phyloP scores from a whole-genome alignment of 2,329 filamentous ascomycete species.

The Pestalotiopsis sp. region DNA sequence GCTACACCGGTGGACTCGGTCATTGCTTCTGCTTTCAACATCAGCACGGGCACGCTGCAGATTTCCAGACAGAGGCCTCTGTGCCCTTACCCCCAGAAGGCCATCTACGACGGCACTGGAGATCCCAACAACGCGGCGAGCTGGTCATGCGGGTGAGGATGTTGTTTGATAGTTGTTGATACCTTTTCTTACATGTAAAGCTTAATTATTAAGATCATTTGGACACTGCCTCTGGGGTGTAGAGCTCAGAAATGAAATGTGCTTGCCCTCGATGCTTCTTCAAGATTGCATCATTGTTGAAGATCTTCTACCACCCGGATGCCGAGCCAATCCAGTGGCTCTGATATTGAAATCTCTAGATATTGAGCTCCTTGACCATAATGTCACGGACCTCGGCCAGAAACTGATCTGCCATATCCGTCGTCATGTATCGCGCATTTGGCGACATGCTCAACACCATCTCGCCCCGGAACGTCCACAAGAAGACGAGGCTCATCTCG shows the following conservation, averaged over 20 bases:
- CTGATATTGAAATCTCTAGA: too few species aligned
- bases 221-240: too few species aligned
- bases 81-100: slow-evolving; percentile 10
- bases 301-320: too few species aligned
- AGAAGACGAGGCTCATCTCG: not conserved
- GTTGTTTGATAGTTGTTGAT: not conserved
- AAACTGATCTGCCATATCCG: not conserved
- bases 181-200: not conserved
- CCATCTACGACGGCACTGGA: slow-evolving; percentile 1
- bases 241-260: too few species aligned
- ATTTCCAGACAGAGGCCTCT: slow-evolving; percentile 4
- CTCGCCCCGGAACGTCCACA: not conserved
- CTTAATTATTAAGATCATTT: not conserved
- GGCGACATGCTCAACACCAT: not conserved
- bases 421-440: not conserved
- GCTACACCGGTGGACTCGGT: slow-evolving; percentile 24
- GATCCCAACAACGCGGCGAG: slow-evolving; percentile 2
- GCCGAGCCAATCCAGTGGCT: not conserved
- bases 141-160: slow-evolving; percentile 3
- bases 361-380: not conserved
- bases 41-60: not conserved
- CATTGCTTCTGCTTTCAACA: slow-evolving; percentile 21
- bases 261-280: too few species aligned
- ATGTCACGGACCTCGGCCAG: not conserved
- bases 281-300: too few species aligned